phyloP scores from a whole-genome alignment of 2,329 filamentous ascomycete species.

The Stemphylium beticola region DNA sequence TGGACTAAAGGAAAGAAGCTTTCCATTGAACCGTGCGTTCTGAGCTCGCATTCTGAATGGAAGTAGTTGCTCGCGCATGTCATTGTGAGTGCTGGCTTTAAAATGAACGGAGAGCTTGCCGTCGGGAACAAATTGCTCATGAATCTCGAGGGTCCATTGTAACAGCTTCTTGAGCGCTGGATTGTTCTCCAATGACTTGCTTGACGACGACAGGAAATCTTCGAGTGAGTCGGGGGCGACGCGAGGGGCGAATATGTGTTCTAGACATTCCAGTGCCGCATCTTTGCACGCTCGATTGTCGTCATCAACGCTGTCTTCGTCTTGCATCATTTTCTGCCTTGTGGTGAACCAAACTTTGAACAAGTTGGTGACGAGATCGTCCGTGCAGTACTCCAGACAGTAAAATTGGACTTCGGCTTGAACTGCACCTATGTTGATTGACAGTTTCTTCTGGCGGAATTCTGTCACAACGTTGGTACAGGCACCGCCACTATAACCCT shows the following conservation, averaged over 20 bases:
- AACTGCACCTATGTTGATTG: constrained; percentile 7
- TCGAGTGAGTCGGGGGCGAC: constrained; percentile 7
- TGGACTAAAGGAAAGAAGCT: constrained; percentile 18
- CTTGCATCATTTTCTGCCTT: constrained; percentile 1
- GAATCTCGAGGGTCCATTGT: constrained; percentile 20
- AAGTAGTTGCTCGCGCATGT: constrained; percentile 17
- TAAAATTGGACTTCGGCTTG: constrained; percentile 22
- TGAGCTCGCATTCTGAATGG: constrained; percentile 18
- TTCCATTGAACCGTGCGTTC: constrained; percentile 16
- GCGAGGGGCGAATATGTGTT: constrained; percentile 7
- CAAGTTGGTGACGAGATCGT: constrained; percentile 9
- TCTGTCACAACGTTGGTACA: constrained; percentile 20
- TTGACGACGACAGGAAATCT: constrained; percentile 10
- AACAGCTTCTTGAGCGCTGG: constrained; percentile 7
- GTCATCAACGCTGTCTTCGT: constrained; percentile 12
- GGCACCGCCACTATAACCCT: constrained; percentile 15
- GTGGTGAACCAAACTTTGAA: constrained; percentile 5
- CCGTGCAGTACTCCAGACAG: constrained; percentile 3
- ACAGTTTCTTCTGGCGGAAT: constrained; percentile 6
- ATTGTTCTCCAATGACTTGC: constrained; percentile 1
- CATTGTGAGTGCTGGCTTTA: constrained; percentile 6
- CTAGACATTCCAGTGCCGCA: constrained; percentile 7
- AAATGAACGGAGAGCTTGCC: constrained; percentile 7
- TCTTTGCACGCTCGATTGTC: constrained; percentile 1
- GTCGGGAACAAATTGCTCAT: constrained; percentile 1